Evolutionary conservation across 495 filamentous ascomycete species (phyloP).

Genomic region (Cercophora scortea): DNA sequence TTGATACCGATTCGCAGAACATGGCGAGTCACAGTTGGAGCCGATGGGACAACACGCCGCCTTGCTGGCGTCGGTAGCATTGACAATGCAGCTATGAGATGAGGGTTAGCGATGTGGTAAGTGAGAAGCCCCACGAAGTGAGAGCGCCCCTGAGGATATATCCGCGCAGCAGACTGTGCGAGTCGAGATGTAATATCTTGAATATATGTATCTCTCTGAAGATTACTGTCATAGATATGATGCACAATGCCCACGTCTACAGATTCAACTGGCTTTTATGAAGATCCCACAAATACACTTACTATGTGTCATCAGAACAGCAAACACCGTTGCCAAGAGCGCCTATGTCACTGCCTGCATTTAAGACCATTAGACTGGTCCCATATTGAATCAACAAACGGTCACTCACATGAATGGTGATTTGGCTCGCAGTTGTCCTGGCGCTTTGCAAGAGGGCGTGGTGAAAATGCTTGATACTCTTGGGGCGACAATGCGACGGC

Average conservation of each 20-base stretch:
- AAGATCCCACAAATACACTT: background rate
- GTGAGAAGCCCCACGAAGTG: background rate
- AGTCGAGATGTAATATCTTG: too few relatives aligned
- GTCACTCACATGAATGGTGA: slow-evolving; percentile 10
- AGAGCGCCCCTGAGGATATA: background rate
- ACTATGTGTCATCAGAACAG: slow-evolving; percentile 11
- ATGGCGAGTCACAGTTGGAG: slow-evolving; percentile 24
- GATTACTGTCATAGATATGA: too few relatives aligned
- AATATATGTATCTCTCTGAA: too few relatives aligned
- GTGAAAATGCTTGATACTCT: slow-evolving; percentile 5
- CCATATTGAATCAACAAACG: background rate
- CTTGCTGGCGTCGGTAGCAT: slow-evolving; percentile 7
- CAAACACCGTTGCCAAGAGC: slow-evolving; percentile 4
- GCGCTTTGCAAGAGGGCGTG: slow-evolving; percentile 7
- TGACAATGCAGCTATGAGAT: slow-evolving; percentile 21
- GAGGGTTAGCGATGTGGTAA: background rate
- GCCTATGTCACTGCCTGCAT: slow-evolving; percentile 11
- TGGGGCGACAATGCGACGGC: slow-evolving; percentile 7
- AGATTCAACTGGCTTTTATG: background rate
- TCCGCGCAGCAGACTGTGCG: background rate
- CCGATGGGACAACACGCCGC: slow-evolving; percentile 33
- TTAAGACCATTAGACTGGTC: background rate
- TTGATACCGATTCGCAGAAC: slow-evolving; percentile 12
- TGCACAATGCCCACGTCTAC: too few relatives aligned
- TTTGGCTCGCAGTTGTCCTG: slow-evolving; percentile 3